Percentiles rank a stretch among this genome's conserved stretches.
phyloP scores from a whole-genome alignment of 2,329 filamentous ascomycete genomes.

The Phialophora chinensis region DNA sequence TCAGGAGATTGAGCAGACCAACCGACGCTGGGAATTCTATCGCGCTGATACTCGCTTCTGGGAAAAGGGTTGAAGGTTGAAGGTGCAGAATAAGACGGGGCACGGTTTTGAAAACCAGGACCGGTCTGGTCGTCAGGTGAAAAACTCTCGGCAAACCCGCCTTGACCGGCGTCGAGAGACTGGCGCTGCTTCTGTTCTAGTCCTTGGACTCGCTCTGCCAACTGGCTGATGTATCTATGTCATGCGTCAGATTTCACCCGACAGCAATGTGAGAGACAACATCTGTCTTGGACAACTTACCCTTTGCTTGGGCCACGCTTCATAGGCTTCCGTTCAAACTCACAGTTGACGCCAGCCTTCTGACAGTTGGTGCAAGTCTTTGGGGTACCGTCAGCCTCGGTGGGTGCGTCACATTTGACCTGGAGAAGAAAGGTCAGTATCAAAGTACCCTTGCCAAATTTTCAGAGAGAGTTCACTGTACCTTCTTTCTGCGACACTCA shows the following conservation, averaged over 20 bases:
- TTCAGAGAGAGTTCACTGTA: slow-evolving; percentile 40
- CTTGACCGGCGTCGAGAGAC: slow-evolving; percentile 35
- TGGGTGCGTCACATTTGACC: slow-evolving; percentile 83
- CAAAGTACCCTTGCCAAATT: not conserved
- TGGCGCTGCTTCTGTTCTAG: slow-evolving; percentile 75
- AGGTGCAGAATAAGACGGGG: slow-evolving; percentile 52
- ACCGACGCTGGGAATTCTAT: slow-evolving; percentile 34
- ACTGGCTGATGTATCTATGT: slow-evolving; percentile 82
- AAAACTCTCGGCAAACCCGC: slow-evolving; percentile 50
- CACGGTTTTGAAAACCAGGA: slow-evolving; percentile 48
- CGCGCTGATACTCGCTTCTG: slow-evolving; percentile 31
- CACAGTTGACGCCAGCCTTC: slow-evolving; percentile 74
- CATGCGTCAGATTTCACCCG: slow-evolving; percentile 9
- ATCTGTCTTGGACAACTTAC: slow-evolving; percentile 50
- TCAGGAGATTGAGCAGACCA: slow-evolving; percentile 24
- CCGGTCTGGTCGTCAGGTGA: slow-evolving; percentile 54
- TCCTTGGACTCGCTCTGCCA: slow-evolving; percentile 81
- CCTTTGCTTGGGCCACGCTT: slow-evolving; percentile 90
- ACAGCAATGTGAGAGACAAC: slow-evolving; percentile 4
- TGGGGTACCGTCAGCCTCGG: slow-evolving; percentile 66
- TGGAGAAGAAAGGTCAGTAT: slow-evolving; percentile 40
- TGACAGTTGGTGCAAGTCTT: slow-evolving; percentile 82
- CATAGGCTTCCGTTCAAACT: slow-evolving; percentile 86
- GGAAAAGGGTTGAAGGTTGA: slow-evolving; percentile 41
- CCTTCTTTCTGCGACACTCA: slow-evolving; percentile 85